These are phyloP conservation scores for Diplodia sapinea DNA, from an alignment of 2,329 filamentous ascomycete genomes.

Conservation along the genomic window DNA sequence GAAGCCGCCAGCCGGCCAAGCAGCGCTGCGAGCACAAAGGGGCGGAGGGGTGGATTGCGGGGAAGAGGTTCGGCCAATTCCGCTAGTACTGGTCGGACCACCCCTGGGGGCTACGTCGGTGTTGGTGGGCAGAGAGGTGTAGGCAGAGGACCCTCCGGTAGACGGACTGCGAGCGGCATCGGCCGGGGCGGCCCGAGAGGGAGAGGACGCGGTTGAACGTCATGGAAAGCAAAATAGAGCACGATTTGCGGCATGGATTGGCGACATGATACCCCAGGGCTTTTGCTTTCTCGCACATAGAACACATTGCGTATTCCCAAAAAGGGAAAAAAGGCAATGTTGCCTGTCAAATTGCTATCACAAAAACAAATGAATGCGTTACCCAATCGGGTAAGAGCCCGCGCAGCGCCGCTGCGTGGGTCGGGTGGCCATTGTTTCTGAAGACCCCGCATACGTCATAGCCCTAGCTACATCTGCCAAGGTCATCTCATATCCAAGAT, in stretches of 20 bases:
- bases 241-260: constrained; percentile 13
- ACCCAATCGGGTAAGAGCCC: neutral
- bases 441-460: neutral
- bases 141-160: constrained; percentile 45
- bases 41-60: constrained; percentile 41
- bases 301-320: neutral
- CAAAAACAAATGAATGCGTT: neutral
- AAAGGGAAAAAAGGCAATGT: neutral
- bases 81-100: constrained; percentile 37
- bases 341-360: neutral
- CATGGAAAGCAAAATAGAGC: neutral
- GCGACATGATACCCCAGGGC: constrained; percentile 21
- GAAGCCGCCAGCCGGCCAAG: constrained; percentile 57
- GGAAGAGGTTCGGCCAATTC: constrained; percentile 21
- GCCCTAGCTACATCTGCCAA: neutral
- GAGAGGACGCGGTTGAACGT: constrained; percentile 16
- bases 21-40: constrained; percentile 47
- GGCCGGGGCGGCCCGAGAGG: constrained; percentile 14
- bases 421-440: neutral
- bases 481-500: neutral
- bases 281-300: constrained; percentile 11
- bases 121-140: constrained; percentile 55
- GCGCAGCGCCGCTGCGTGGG: too few relatives aligned
- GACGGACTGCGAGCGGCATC: constrained; percentile 25
- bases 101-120: constrained; percentile 48